A percentile compares a stretch with the other conserved stretches of the same genome.
phyloP scores from a whole-genome alignment of 305 asterid genomes.

The Ilex paraguariensis region DNA sequence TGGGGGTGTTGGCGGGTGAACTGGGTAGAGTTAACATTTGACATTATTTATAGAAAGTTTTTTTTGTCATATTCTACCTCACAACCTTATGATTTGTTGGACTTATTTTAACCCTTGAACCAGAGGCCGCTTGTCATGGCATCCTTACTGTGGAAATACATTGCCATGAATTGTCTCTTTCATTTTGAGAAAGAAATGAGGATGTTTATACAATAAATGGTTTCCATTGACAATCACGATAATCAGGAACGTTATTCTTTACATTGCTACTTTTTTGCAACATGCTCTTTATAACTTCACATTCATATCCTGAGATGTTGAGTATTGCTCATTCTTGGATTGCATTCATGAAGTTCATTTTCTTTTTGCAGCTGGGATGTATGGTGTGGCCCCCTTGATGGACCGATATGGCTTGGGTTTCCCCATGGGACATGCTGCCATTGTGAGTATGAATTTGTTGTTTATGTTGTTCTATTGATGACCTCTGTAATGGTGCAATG shows the following conservation, averaged over 20 bases:
- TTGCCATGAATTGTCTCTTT: neutral
- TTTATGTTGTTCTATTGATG: too few relatives aligned
- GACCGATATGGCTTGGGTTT: constrained; percentile 64
- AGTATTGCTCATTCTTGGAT: neutral
- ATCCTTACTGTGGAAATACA: too few relatives aligned
- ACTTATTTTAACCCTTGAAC: too few relatives aligned
- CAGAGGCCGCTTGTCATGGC: too few relatives aligned
- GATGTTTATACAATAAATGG: neutral
- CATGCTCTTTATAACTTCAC: neutral
- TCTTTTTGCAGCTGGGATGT: constrained; percentile 58
- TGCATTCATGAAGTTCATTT: constrained; percentile 3
- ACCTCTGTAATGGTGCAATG: too few relatives aligned
- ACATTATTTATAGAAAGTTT: too few relatives aligned
- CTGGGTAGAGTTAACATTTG: too few relatives aligned
- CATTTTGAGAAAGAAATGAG: neutral
- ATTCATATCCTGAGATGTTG: neutral
- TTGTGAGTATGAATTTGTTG: constrained; percentile 38
- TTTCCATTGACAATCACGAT: neutral
- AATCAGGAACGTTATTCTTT: neutral
- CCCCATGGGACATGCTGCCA: constrained; percentile 59
- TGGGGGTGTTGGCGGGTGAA: too few relatives aligned
- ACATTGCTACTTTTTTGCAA: neutral
- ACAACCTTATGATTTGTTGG: neutral
- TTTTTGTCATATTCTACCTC: neutral
- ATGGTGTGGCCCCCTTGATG: constrained; percentile 74